These are phyloP conservation scores for Linnemannia zychae DNA, from an alignment of 192 early-diverging fungal genomes.

Conservation along the genomic window DNA sequence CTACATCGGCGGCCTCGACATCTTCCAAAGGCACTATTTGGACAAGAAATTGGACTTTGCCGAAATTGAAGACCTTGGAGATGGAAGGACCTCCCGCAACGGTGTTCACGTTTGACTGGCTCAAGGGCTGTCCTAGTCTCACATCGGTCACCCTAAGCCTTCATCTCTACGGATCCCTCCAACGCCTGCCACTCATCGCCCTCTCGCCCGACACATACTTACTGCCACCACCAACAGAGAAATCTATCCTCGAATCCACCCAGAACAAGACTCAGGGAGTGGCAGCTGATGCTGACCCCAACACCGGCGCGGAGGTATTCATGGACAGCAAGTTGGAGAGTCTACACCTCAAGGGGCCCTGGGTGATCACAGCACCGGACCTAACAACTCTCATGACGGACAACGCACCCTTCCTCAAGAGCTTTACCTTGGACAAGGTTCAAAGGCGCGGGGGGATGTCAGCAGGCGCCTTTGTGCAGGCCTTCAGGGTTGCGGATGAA, in stretches of 20 bases:
- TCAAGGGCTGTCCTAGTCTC: slow-evolving; percentile 13
- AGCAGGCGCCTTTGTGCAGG: background rate
- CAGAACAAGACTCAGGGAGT: too few relatives aligned
- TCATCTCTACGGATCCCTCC: background rate
- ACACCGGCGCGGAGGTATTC: background rate
- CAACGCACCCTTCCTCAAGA: slow-evolving; percentile 4
- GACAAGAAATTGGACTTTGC: slow-evolving; percentile 14
- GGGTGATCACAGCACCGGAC: slow-evolving; percentile 1
- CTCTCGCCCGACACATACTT: background rate
- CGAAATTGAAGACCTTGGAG: background rate
- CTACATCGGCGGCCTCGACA: too few relatives aligned
- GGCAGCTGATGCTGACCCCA: background rate
- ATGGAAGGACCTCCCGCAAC: slow-evolving; percentile 10
- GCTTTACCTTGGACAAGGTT: background rate
- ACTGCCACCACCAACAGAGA: background rate
- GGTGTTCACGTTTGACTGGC: slow-evolving; percentile 22
- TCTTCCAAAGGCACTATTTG: background rate
- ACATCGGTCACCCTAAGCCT: background rate
- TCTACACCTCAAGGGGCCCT: slow-evolving; percentile 4
- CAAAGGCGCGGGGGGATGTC: background rate
- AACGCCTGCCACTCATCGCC: background rate
- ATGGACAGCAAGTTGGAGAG: background rate
- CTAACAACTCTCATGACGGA: background rate
- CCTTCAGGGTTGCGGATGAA: background rate
- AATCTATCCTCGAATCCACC: background rate